Evolutionary conservation across 257 asterid species (phyloP).

Genomic region (Salvia splendens): DNA sequence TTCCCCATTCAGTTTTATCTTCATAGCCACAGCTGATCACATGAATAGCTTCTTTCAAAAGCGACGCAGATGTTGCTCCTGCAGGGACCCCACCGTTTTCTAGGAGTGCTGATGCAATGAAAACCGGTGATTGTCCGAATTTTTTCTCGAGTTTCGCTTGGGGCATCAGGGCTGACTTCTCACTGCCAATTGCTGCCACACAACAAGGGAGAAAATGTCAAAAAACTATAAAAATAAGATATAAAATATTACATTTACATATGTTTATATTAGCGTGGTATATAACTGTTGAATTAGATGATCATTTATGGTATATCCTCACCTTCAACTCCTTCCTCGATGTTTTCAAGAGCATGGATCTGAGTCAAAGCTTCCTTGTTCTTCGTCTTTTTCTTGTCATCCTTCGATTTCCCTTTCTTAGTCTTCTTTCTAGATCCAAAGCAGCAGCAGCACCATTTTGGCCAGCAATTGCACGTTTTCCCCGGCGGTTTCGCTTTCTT

Average conservation of each 20-base stretch:
- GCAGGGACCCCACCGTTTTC: constrained; percentile 65
- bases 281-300: no score
- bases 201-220: neutral
- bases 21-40: constrained; percentile 71
- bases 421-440: constrained; percentile 46
- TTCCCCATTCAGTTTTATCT: constrained; percentile 82
- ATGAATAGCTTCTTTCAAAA: constrained; percentile 67
- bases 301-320: neutral
- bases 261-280: no score
- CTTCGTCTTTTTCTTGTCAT: constrained; percentile 46
- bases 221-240: neutral
- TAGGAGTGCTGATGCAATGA: constrained; percentile 58
- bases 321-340: constrained; percentile 76
- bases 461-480: constrained; percentile 63
- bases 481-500: constrained; percentile 54
- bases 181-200: constrained; percentile 52
- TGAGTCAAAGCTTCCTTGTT: constrained; percentile 50
- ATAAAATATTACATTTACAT: no score
- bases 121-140: constrained; percentile 68
- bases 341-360: constrained; percentile 59
- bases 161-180: constrained; percentile 57
- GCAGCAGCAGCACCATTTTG: constrained; percentile 57
- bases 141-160: constrained; percentile 60
- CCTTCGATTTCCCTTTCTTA: constrained; percentile 44
- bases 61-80: constrained; percentile 60